phyloP scores from a whole-genome alignment of 2,329 filamentous ascomycete species.

The Tolypocladium nubicola region DNA sequence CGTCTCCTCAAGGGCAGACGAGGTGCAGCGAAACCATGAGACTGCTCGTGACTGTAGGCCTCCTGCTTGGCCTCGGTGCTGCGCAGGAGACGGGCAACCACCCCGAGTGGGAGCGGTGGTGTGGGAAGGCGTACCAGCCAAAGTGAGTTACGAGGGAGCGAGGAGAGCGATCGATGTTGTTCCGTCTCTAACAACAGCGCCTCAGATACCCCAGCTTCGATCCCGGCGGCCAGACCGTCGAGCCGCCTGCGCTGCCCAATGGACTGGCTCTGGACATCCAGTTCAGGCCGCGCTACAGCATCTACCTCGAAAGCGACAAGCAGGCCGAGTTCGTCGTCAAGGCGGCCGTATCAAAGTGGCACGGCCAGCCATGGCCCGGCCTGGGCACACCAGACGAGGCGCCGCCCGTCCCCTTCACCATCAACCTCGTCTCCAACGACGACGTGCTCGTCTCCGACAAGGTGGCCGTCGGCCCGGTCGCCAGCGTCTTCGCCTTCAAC shows the following conservation, averaged over 20 bases:
- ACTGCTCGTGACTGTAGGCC: background rate
- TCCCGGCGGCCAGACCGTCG: slow-evolving; percentile 30
- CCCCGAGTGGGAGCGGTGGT: slow-evolving; percentile 34
- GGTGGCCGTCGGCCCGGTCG: slow-evolving; percentile 22
- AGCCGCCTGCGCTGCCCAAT: slow-evolving; percentile 18
- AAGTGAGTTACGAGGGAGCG: slow-evolving; percentile 15
- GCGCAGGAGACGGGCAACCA: slow-evolving; percentile 24
- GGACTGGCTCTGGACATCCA: slow-evolving; percentile 30
- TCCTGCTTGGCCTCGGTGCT: background rate
- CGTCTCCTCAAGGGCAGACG: background rate
- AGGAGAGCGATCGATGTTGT: background rate
- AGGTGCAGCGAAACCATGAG: background rate
- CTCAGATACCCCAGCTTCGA: slow-evolving; percentile 28
- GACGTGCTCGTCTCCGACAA: slow-evolving; percentile 20
- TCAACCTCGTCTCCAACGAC: slow-evolving; percentile 20
- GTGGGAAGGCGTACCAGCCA: slow-evolving; percentile 34
- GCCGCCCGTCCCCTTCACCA: slow-evolving; percentile 22
- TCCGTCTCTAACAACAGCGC: background rate
- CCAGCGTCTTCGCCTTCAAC: slow-evolving; percentile 25
- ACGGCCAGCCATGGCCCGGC: slow-evolving; percentile 24
- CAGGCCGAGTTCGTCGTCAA: slow-evolving; percentile 32
- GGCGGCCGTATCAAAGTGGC: slow-evolving; percentile 28
- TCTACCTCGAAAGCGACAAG: slow-evolving; percentile 32
- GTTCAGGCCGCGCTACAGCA: slow-evolving; percentile 32
- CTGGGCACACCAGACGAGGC: slow-evolving; percentile 9